phyloP scores from a whole-genome alignment of 305 asterid species.

The Fraxinus angustifolia region DNA sequence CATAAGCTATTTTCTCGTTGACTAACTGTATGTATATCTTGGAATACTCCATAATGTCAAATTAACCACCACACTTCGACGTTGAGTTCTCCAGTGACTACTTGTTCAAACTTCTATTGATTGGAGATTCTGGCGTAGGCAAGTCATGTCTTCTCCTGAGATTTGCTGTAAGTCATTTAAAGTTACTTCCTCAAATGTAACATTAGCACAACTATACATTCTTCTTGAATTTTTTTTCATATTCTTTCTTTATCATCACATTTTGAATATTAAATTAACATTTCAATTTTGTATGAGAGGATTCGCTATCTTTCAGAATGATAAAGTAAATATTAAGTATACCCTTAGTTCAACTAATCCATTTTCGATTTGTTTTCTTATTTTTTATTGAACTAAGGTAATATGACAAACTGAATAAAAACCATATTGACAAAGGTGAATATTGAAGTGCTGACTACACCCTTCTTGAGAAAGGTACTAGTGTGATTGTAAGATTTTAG shows the following conservation, averaged over 20 bases:
- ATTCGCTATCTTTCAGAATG: neutral
- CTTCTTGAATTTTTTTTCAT: neutral
- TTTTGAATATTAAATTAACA: neutral
- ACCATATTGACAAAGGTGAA: neutral
- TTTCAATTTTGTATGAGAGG: neutral
- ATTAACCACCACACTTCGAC: neutral
- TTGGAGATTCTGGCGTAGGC: conserved; percentile 50
- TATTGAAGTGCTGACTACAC: neutral
- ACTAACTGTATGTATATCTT: neutral
- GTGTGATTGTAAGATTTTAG: neutral
- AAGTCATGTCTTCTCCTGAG: conserved; percentile 47
- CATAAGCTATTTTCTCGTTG: neutral
- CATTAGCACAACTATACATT: neutral
- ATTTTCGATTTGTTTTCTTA: neutral
- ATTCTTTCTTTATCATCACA: neutral
- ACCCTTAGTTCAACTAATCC: neutral
- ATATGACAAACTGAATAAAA: neutral
- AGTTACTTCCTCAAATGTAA: neutral
- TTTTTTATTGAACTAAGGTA: neutral
- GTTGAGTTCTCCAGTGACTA: conserved; percentile 37
- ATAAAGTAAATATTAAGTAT: neutral
- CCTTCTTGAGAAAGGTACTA: neutral
- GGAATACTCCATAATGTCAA: neutral
- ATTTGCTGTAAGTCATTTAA: conserved; percentile 36
- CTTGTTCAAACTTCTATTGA: conserved; percentile 41